These are phyloP conservation scores for Agaricus blazei DNA, from an alignment of 768 basidiomycete species.

Conservation along the genomic window DNA sequence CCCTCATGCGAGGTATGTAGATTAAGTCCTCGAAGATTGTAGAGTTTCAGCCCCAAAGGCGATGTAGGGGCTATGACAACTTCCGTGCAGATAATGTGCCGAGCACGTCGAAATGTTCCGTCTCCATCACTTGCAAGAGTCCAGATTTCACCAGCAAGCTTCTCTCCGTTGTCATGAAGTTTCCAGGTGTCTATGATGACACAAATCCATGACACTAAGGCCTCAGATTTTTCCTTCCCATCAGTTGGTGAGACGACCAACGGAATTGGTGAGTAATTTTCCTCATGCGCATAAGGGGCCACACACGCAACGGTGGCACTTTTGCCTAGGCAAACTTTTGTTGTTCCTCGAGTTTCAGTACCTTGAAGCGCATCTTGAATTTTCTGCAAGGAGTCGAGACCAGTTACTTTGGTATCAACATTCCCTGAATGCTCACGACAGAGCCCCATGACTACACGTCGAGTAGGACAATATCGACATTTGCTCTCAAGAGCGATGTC, in stretches of 20 bases:
- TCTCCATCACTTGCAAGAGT: not conserved
- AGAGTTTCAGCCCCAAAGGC: not conserved
- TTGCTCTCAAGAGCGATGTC: not conserved
- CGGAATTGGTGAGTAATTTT: not conserved
- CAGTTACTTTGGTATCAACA: not conserved
- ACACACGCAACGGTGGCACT: not conserved
- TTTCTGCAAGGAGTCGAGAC: not conserved
- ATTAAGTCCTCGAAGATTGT: not conserved
- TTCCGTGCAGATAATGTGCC: not conserved
- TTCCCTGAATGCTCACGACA: not conserved
- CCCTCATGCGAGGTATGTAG: not conserved
- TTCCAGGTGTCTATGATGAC: not conserved
- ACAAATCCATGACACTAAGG: not conserved
- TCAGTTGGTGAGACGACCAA: not conserved
- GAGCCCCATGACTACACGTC: not conserved
- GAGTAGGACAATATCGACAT: not conserved
- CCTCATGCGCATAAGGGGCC: not conserved
- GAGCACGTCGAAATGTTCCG: not conserved
- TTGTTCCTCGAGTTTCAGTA: not conserved
- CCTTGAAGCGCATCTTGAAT: not conserved
- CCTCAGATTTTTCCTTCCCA: not conserved
- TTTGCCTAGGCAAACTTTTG: not conserved
- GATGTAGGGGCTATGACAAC: not conserved
- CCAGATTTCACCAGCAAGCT: not conserved
- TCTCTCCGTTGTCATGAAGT: not conserved